Evolutionary conservation across 2,329 filamentous ascomycete genomes (phyloP).

Genomic region (Dothideomycetes sp.): DNA sequence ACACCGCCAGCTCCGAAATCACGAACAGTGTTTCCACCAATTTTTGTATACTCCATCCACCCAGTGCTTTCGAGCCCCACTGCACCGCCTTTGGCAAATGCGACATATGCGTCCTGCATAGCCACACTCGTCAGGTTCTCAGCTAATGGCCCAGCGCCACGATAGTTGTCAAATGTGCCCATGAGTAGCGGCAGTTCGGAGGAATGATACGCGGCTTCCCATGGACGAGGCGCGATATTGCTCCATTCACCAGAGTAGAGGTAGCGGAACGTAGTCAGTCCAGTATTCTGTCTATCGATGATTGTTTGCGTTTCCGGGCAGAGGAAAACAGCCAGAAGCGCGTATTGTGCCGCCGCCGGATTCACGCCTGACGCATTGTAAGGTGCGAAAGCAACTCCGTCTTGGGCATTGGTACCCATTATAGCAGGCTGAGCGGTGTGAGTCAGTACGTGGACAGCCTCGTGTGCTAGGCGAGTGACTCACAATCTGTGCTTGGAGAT

Average conservation of each 20-base stretch:
- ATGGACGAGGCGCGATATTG: conserved; percentile 26
- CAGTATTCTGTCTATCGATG: conserved; percentile 17
- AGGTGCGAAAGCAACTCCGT: conserved; percentile 23
- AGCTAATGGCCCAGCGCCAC: conserved; percentile 13
- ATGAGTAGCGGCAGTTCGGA: conserved; percentile 27
- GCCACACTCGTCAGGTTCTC: conserved; percentile 20
- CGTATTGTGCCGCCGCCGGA: conserved; percentile 9
- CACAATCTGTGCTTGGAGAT: conserved; percentile 1
- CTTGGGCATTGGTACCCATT: conserved; percentile 24
- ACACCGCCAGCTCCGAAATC: conserved; percentile 19
- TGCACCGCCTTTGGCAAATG: conserved; percentile 17
- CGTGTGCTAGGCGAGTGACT: no score
- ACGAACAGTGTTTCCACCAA: conserved; percentile 13
- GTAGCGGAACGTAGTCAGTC: conserved; percentile 27
- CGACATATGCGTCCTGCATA: conserved; percentile 25
- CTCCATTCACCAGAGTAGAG: conserved; percentile 28
- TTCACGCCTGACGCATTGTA: conserved; percentile 22
- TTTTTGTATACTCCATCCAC: conserved; percentile 6
- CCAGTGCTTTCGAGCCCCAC: conserved; percentile 2
- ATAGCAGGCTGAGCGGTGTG: no score
- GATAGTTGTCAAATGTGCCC: conserved; percentile 23
- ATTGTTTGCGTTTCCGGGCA: conserved; percentile 21
- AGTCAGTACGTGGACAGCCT: no score
- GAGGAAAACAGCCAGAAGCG: conserved; percentile 13
- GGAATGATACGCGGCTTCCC: conserved; percentile 30